Conservation (phyloP, 176 grass and related monocot genomes). For the Carex myosuroides region DNA sequence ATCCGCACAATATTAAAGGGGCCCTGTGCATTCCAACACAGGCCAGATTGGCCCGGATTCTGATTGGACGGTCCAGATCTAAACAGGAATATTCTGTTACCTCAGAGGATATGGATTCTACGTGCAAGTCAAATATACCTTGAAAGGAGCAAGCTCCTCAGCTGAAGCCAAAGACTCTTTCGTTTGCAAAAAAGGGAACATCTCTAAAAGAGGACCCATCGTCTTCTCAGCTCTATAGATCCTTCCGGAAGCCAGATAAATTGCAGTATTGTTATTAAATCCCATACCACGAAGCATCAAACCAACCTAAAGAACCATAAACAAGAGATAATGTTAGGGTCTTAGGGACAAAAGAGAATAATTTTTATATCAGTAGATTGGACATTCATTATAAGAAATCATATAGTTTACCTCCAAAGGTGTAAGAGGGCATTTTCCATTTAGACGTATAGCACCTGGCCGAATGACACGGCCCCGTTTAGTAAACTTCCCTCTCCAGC, state of each 20-base stretch:
- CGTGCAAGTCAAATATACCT: slow-evolving; percentile 34
- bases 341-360: slow-evolving; percentile 10
- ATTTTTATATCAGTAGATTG: slow-evolving; percentile 5
- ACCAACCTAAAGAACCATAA: slow-evolving; percentile 52
- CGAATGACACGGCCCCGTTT: slow-evolving; percentile 80
- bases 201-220: slow-evolving; percentile 94
- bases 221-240: slow-evolving; percentile 95
- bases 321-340: slow-evolving; percentile 23
- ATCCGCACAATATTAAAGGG: no score
- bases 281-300: slow-evolving; percentile 95
- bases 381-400: neutral
- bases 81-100: no score
- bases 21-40: no score
- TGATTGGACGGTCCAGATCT: no score
- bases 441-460: slow-evolving; percentile 84
- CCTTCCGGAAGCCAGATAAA: slow-evolving; percentile 98
- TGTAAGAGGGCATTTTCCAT: slow-evolving; percentile 97
- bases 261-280: slow-evolving; percentile 76
- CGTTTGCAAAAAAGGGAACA: slow-evolving; percentile 94
- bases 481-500: slow-evolving; percentile 97
- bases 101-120: neutral
- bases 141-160: slow-evolving; percentile 84
- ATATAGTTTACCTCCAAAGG: slow-evolving; percentile 75
- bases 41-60: no score
- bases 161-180: slow-evolving; percentile 86